phyloP scores from a whole-genome alignment of 2,329 filamentous ascomycete genomes.

The Colletotrichum chlorophyti region DNA sequence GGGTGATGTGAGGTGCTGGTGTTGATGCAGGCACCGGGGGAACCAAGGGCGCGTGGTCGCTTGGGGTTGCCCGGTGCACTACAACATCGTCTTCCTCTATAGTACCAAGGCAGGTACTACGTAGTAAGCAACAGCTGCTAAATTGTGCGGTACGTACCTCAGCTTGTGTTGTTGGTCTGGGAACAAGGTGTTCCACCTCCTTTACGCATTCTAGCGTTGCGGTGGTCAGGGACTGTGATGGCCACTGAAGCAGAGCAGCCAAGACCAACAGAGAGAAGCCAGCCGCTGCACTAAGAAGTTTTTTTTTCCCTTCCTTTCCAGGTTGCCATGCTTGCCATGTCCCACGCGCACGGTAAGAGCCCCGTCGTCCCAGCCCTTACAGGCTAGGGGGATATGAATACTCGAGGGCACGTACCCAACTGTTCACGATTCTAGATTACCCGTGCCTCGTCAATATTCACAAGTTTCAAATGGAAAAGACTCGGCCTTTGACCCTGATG shows the following conservation, averaged over 20 bases:
- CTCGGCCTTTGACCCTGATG: no score
- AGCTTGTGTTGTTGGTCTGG: no score
- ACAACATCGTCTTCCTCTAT: no score
- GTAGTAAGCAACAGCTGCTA: no score
- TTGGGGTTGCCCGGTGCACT: conserved; percentile 9
- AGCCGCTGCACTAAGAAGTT: not conserved
- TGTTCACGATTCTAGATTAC: no score
- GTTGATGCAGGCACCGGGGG: not conserved
- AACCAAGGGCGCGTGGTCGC: conserved; percentile 15
- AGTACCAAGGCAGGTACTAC: no score
- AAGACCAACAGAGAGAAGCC: conserved; percentile 13
- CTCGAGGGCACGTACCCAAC: not conserved
- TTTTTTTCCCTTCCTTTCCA: no score
- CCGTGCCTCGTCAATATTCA: no score
- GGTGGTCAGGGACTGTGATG: not conserved
- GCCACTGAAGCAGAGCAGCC: not conserved
- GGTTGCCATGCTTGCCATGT: conserved; percentile 28
- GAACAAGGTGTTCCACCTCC: not conserved
- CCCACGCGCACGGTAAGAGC: conserved; percentile 38
- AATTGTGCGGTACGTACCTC: conserved; percentile 11
- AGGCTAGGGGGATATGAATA: conserved; percentile 4
- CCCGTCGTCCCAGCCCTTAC: conserved; percentile 13
- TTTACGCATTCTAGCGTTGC: not conserved
- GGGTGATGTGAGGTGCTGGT: not conserved
- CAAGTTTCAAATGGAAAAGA: no score